phyloP scores from a whole-genome alignment of 306 rosid species.

The Inga leiocalycina region DNA sequence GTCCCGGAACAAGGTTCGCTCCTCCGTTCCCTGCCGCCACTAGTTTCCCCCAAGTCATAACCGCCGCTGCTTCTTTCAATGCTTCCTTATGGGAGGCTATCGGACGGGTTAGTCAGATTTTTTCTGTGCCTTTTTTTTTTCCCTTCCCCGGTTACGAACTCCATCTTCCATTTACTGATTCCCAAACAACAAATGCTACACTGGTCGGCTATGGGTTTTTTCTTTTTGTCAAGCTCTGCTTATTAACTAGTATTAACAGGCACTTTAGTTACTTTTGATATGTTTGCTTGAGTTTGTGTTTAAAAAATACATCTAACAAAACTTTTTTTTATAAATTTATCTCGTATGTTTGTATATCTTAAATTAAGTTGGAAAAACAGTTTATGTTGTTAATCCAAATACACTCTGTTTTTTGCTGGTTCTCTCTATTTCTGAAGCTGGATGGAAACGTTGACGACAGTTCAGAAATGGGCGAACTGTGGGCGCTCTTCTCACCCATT shows the following conservation, averaged over 20 bases:
- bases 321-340: no score
- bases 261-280: background rate
- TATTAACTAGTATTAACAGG: no score
- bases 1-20: conserved; percentile 77
- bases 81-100: conserved; percentile 83
- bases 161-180: background rate
- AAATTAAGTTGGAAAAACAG: no score
- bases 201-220: background rate
- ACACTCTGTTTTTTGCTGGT: no score
- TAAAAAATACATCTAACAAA: no score
- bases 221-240: conserved; percentile 28
- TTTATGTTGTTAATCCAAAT: no score
- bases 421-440: background rate
- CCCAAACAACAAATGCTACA: background rate
- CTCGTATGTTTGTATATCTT: no score
- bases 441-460: background rate
- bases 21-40: conserved; percentile 73
- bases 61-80: conserved; percentile 94
- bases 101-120: conserved; percentile 68
- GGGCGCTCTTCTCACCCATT: background rate
- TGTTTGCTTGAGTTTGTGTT: no score
- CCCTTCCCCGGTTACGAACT: background rate
- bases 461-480: background rate
- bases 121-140: no score
- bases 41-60: conserved; percentile 95